Percentiles rank a stretch among this genome's conserved stretches.
Evolutionary conservation across 768 basidiomycete species (phyloP).

Genomic region (Cystofilobasidium capitatum): DNA sequence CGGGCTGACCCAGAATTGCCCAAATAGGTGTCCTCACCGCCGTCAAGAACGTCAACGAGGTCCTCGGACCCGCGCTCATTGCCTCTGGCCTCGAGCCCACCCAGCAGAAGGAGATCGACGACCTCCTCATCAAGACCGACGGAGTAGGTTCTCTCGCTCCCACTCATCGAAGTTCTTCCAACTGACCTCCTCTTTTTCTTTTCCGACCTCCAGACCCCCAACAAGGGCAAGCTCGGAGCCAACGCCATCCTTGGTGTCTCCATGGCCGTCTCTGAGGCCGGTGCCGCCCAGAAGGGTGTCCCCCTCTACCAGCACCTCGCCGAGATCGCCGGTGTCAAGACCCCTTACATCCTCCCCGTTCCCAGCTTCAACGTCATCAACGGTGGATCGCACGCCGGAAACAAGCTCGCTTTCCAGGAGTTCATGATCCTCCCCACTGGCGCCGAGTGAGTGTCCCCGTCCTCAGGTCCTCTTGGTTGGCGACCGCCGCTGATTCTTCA

Average conservation of each 20-base stretch:
- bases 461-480: not conserved
- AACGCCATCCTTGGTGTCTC: conserved; percentile 99
- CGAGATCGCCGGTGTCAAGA: conserved; percentile 86
- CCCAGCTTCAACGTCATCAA: conserved; percentile 99
- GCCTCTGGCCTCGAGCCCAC: conserved; percentile 72
- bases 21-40: conserved; percentile 78
- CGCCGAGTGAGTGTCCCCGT: conserved; percentile 44
- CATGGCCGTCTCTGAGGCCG: conserved; percentile 88
- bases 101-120: conserved; percentile 88
- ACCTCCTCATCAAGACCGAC: conserved; percentile 96
- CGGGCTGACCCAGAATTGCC: not conserved
- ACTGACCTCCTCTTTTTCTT: not conserved
- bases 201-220: conserved; percentile 49
- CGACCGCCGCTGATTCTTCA: not conserved
- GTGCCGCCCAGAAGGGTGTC: conserved; percentile 83
- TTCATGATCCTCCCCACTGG: conserved; percentile 99
- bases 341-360: conserved; percentile 81
- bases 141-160: conserved; percentile 41
- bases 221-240: conserved; percentile 98
- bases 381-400: conserved; percentile 98
- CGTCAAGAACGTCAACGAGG: conserved; percentile 82
- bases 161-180: not conserved
- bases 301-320: conserved; percentile 96
- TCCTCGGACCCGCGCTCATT: conserved; percentile 82
- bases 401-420: conserved; percentile 99